Evolutionary conservation across 768 basidiomycete species (phyloP), one percentile per base, ranked within the genome.

Genomic region (Suillus sp.): DNA sequence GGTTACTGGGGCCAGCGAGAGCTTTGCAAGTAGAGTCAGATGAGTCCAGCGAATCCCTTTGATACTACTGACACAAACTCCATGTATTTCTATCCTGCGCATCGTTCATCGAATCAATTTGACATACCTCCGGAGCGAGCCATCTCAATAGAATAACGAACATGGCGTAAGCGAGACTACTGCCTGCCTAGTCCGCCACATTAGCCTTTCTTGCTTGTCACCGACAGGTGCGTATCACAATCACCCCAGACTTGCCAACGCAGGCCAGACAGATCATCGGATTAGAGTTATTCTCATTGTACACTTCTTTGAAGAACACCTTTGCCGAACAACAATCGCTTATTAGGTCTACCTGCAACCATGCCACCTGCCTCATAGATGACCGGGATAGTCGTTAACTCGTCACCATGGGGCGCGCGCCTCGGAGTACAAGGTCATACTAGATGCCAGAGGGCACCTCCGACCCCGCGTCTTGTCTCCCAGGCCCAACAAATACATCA

Each of bases 401-500:
- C 25, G 48, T 50, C 16, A 22, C 47, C 2, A 25, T 48, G 47
- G 25, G 13, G 25, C 16, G 16, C 18, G 27, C 9, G 14, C 25
- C 14, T 16, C 25, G 2, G 3, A 51, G 27, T 30, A 27, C 18
- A 27, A 16, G 3, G 3, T 20, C 14, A 9, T 55, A 56, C 22
- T 56, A 38, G 35, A 34, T 22, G n/a, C 6, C 22, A 37, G 34
- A 35, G 3, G 9, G n/a, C 34, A 18, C 20, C 1, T 60, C 16
- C 57, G 7, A 9, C 22, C 34, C 22, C 13, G 22, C 48, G 8
- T 42, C 14, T 13, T 37, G 16, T 42, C 63, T 25, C 22, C 30
- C 27, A 9, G 60, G 11, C 20, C 43, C 63, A 11, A 56, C 51
- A 38, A 55, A n/a, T 11, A 25, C 54, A 62, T 62, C 47, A 30